Percentiles rank a stretch among this genome's conserved stretches.
phyloP scores from a whole-genome alignment of 805 yeast genomes.

The Lachancea waltii region DNA sequence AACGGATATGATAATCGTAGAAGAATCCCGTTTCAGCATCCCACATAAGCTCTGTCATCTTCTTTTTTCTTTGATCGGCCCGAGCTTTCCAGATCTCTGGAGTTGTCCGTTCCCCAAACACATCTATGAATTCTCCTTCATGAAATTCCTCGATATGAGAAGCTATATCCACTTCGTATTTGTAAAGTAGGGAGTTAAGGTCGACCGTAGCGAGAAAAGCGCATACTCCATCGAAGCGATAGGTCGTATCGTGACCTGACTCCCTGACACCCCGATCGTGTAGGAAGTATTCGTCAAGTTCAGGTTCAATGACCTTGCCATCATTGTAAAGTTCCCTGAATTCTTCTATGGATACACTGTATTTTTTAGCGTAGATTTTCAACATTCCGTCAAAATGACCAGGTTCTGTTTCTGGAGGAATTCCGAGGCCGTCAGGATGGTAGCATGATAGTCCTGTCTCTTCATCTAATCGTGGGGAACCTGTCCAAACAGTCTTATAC shows the following conservation, averaged over 20 bases:
- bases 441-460: constrained; percentile 79
- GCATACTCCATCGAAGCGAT: constrained; percentile 83
- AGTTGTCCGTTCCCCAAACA: constrained; percentile 38
- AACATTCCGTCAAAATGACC: constrained; percentile 76
- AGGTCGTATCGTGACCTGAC: constrained; percentile 92
- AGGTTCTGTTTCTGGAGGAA: constrained; percentile 94
- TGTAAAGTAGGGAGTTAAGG: constrained; percentile 76
- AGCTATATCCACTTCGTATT: constrained; percentile 84
- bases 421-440: constrained; percentile 85
- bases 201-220: constrained; percentile 89
- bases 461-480: constrained; percentile 64
- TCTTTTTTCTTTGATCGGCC: constrained; percentile 48
- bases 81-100: constrained; percentile 55
- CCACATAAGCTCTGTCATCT: constrained; percentile 73
- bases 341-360: constrained; percentile 49
- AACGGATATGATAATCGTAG: constrained; percentile 73
- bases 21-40: constrained; percentile 69
- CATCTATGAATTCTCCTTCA: constrained; percentile 39
- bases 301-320: constrained; percentile 63
- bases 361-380: constrained; percentile 59
- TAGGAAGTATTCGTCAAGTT: constrained; percentile 77
- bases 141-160: constrained; percentile 50
- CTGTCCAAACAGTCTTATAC: constrained; percentile 73
- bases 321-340: constrained; percentile 66
- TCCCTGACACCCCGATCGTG: constrained; percentile 95